Percentiles rank a stretch among this genome's conserved stretches.
phyloP scores from a whole-genome alignment of 1,284 basidiomycete species.

The Coniophora puteana region DNA sequence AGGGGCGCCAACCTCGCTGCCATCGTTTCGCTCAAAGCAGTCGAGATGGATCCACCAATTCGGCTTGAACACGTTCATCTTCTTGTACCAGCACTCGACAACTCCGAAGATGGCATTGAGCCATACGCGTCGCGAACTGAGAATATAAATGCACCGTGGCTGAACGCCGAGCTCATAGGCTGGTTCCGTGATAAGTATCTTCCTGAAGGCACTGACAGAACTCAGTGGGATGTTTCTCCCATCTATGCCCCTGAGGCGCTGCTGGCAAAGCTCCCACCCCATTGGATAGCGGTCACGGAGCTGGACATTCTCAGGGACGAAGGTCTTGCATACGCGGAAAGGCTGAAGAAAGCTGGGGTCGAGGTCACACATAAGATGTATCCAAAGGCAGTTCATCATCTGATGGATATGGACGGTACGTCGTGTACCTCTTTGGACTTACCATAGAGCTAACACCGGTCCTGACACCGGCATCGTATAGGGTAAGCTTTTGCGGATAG shows the following conservation, averaged over 20 bases:
- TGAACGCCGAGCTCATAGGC: conserved; percentile 44
- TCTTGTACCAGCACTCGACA: conserved; percentile 39
- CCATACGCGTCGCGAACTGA: conserved; percentile 45
- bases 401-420: conserved; percentile 48
- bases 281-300: conserved; percentile 50
- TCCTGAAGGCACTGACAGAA: conserved; percentile 39
- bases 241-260: conserved; percentile 45
- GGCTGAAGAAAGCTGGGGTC: conserved; percentile 41
- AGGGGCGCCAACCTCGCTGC: conserved; percentile 56
- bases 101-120: conserved; percentile 22
- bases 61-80: conserved; percentile 40
- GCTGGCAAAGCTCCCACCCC: conserved; percentile 37
- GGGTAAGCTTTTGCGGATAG: conserved; percentile 17
- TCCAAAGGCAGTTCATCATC: conserved; percentile 43
- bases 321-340: conserved; percentile 47
- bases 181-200: conserved; percentile 53
- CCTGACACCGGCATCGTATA: conserved; percentile 17
- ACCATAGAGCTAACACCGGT: conserved; percentile 9
- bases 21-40: conserved; percentile 45
- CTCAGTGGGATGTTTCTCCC: conserved; percentile 48
- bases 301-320: conserved; percentile 53
- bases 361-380: conserved; percentile 41
- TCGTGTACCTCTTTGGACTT: conserved; percentile 4
- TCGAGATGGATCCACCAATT: conserved; percentile 35
- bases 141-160: conserved; percentile 42